Percentiles rank a stretch among this genome's conserved stretches.
Conservation (phyloP, 208 protist genomes). For the Phytomonas francai region DNA sequence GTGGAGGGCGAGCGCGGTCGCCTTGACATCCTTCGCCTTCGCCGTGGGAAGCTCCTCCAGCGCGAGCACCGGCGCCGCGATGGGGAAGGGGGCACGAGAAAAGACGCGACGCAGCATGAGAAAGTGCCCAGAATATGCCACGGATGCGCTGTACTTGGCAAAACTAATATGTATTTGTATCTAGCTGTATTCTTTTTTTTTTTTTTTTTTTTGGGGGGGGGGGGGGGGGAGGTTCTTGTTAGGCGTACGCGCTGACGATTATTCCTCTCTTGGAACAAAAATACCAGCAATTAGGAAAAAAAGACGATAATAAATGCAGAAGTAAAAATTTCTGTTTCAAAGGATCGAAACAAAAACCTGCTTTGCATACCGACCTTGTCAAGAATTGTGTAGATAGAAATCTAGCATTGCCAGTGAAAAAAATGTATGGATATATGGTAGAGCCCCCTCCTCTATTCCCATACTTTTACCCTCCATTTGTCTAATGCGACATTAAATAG, state of each 20-base stretch:
- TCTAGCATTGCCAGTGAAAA: too few species aligned
- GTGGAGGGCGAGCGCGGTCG: slow-evolving; percentile 18
- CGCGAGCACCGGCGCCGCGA: slow-evolving; percentile 18
- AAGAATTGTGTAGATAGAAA: too few species aligned
- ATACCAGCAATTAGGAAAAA: slow-evolving; percentile 9
- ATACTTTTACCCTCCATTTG: too few species aligned
- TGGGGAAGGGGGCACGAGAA: slow-evolving; percentile 40
- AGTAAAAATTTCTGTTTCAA: too few species aligned
- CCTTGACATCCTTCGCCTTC: slow-evolving; percentile 37
- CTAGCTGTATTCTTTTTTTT: slow-evolving; percentile 11
- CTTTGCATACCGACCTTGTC: too few species aligned
- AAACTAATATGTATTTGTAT: background rate
- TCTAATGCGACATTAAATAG: too few species aligned
- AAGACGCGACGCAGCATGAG: slow-evolving; percentile 54
- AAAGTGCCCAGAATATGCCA: background rate
- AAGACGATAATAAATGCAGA: background rate
- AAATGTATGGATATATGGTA: too few species aligned
- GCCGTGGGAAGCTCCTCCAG: slow-evolving; percentile 12
- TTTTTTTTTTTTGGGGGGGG: background rate
- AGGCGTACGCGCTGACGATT: too few species aligned
- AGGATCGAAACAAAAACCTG: too few species aligned
- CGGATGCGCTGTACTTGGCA: background rate
- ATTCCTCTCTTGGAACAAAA: slow-evolving; percentile 11
- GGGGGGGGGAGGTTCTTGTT: background rate
- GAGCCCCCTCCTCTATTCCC: too few species aligned